Evolutionary conservation across 768 basidiomycete species (phyloP), one percentile per base, ranked within the genome.

Genomic region (Coprinellus micaceus): DNA sequence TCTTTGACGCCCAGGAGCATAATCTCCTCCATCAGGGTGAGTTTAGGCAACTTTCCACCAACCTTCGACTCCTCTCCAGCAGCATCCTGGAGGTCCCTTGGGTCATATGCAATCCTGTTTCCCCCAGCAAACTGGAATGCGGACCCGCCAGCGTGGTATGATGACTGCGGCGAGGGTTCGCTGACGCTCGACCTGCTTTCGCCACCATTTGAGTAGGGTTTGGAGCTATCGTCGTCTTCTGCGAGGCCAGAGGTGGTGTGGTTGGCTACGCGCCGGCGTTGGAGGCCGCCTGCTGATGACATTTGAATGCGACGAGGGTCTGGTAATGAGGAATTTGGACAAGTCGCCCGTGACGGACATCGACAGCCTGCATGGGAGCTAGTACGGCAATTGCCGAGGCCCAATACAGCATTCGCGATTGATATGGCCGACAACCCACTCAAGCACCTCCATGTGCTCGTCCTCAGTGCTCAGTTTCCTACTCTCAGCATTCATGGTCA

Each of bases 1-100:
- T 98, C 97, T 71, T 98, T 98, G 56, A 99, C 75, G 3, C 97
- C 97, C 12, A 99, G 74, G 55, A 99, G 71, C 58, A 98, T 75
- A 5, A 99, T 86, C 76, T 99, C 97, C 75, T 99, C 97, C 90
- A 98, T 91, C 55, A 99, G 81, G 24, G 97, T 99, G 63, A 99
- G 75, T 56, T 79, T 78, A 2, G 97, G 97, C 71, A 88, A 80
- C 71, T 82, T 85, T 19, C 87, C 89, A 2, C 88, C 86, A 54
- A 81, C 65, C 53, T 77, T 78, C 17, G 68, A 77, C 59, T 86
- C 84, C 62, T 88, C 83, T 44, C 79, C 79, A 36, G 82, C 86
- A 53, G 83, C 81, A 66, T 89, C 83, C 45, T 79, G 74, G 61
- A 97, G 70, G 74, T 99, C 97, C 53, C 93, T 76, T 2, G 94